These are phyloP conservation scores for Fusarium secorum DNA, from an alignment of 2,329 filamentous ascomycete genomes.

Conservation along the genomic window DNA sequence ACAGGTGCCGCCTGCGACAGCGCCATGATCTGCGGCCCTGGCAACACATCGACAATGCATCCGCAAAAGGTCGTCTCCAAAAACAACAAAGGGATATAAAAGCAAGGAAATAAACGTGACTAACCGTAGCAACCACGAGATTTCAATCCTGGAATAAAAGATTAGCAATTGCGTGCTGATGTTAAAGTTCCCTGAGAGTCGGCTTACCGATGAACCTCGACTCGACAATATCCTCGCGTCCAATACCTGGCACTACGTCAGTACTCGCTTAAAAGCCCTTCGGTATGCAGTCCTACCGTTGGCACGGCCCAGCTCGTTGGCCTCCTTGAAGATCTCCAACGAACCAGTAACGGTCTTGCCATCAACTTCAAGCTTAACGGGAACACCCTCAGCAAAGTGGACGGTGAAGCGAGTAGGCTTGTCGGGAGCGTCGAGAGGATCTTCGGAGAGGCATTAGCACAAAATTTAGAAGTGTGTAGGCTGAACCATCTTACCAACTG, in stretches of 20 bases:
- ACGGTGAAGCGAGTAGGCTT: slow-evolving; percentile 70
- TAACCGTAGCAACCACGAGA: background rate
- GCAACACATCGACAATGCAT: background rate
- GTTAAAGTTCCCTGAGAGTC: background rate
- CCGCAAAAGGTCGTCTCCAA: background rate
- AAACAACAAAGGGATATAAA: background rate
- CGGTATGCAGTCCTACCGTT: background rate
- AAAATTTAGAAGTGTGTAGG: rapidly evolving
- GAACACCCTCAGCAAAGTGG: slow-evolving; percentile 72
- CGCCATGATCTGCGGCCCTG: background rate
- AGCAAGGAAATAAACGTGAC: background rate
- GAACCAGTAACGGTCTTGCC: slow-evolving; percentile 67
- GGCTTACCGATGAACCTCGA: background rate
- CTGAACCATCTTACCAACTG: slow-evolving; percentile 36
- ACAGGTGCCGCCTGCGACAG: background rate
- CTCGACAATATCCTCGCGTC: background rate
- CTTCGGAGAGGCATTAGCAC: slow-evolving; percentile 32
- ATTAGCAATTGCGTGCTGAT: background rate
- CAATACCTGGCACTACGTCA: background rate
- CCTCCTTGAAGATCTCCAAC: slow-evolving; percentile 70
- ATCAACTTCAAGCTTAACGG: slow-evolving; percentile 65
- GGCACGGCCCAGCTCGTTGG: slow-evolving; percentile 55
- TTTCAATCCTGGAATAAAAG: background rate
- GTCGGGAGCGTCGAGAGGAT: slow-evolving; percentile 69
- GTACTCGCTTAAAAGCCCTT: background rate